Evolutionary conservation across 768 basidiomycete species (phyloP).

Genomic region (Calocybe gangraenosa): DNA sequence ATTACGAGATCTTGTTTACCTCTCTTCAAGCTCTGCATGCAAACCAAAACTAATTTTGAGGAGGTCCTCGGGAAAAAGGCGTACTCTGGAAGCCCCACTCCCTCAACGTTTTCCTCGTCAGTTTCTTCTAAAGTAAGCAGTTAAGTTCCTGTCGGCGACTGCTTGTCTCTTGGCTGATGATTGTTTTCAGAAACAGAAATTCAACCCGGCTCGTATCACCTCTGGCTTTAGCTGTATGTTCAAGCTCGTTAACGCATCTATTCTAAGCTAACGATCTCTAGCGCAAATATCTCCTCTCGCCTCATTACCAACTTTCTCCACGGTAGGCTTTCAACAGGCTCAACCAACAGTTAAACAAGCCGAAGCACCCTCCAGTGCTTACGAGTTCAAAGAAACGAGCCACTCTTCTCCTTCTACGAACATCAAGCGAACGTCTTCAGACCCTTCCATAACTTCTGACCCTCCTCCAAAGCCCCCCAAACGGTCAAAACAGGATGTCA

Average conservation of each 20-base stretch:
- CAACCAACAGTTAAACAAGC: slow-evolving; percentile 8
- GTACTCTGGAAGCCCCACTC: slow-evolving; percentile 3
- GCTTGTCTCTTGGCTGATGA: background rate
- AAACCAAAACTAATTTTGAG: slow-evolving; percentile 35
- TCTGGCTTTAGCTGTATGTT: slow-evolving; percentile 6
- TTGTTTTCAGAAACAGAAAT: slow-evolving; percentile 10
- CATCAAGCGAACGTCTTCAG: slow-evolving; percentile 39
- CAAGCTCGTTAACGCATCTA: background rate
- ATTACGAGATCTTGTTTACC: slow-evolving; percentile 6
- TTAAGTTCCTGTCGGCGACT: background rate
- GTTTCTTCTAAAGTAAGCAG: slow-evolving; percentile 19
- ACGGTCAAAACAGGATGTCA: slow-evolving; percentile 24
- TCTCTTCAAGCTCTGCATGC: slow-evolving; percentile 14
- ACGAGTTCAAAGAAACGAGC: slow-evolving; percentile 24
- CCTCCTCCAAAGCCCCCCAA: slow-evolving; percentile 27
- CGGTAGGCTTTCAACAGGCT: slow-evolving; percentile 37
- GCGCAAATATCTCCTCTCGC: slow-evolving; percentile 22
- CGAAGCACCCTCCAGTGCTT: slow-evolving; percentile 15
- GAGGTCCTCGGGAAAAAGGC: slow-evolving; percentile 28
- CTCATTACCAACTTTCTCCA: slow-evolving; percentile 38
- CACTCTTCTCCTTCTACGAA: slow-evolving; percentile 29
- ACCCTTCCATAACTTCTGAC: slow-evolving; percentile 27
- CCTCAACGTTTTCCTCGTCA: slow-evolving; percentile 7
- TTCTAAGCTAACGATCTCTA: slow-evolving; percentile 9
- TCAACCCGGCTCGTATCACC: slow-evolving; percentile 20